Percentiles rank a stretch among this genome's conserved stretches.
phyloP scores from a whole-genome alignment of 768 basidiomycete species.

The Cubamyces lactineus region DNA sequence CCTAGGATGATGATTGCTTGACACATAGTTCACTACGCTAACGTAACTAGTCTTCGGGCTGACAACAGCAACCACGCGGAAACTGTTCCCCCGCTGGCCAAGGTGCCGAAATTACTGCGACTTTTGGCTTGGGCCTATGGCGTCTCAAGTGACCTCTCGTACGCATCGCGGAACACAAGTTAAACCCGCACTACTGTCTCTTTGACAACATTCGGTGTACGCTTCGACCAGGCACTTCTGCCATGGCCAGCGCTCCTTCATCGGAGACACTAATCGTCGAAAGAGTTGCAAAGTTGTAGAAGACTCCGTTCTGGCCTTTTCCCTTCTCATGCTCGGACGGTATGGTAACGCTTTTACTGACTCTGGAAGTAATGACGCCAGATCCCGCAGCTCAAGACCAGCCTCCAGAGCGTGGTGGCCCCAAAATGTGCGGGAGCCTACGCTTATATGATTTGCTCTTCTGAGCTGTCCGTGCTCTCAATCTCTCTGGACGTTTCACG shows the following conservation, averaged over 20 bases:
- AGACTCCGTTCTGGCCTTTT: neutral
- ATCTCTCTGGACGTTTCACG: neutral
- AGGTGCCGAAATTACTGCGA: neutral
- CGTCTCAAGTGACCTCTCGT: neutral
- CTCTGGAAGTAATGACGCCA: neutral
- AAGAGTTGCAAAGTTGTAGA: neutral
- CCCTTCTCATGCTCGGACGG: neutral
- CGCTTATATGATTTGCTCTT: neutral
- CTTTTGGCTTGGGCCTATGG: neutral
- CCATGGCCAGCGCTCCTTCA: neutral
- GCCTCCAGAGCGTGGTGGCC: too few species aligned
- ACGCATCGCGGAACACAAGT: neutral
- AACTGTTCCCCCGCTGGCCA: too few species aligned
- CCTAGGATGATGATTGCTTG: too few species aligned
- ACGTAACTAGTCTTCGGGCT: too few species aligned
- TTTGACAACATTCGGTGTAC: slow-evolving; percentile 1
- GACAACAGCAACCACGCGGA: too few species aligned
- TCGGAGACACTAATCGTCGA: neutral
- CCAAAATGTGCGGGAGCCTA: neutral
- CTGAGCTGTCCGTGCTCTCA: neutral
- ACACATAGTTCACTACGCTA: too few species aligned
- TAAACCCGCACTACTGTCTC: neutral
- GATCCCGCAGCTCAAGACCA: neutral
- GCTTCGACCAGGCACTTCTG: slow-evolving; percentile 6
- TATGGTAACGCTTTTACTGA: neutral